Conservation (phyloP, 1,284 basidiomycete genomes). For the Neotropicomus parvogracilis region DNA sequence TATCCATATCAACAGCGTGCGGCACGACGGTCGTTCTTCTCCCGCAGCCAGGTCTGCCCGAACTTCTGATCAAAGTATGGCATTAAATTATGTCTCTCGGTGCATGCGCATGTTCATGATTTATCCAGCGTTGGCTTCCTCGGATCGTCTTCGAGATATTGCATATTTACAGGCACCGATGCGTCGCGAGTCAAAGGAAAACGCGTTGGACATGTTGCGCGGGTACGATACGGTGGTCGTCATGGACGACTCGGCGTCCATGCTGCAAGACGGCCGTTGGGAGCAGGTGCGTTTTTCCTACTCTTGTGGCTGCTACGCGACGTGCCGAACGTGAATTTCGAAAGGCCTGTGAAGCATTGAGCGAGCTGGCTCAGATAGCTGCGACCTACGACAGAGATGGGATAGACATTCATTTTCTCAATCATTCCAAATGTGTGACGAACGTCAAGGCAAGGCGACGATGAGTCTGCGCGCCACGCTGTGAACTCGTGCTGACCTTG, state of each 20-base stretch:
- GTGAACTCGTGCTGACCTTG: background rate
- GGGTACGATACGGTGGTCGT: constrained; percentile 52
- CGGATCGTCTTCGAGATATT: constrained; percentile 18
- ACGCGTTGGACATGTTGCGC: constrained; percentile 41
- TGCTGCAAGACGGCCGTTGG: constrained; percentile 45
- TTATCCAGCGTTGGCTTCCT: constrained; percentile 18
- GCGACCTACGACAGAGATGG: constrained; percentile 43
- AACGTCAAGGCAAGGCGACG: constrained; percentile 22
- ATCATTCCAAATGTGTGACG: constrained; percentile 20
- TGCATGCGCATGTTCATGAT: constrained; percentile 25
- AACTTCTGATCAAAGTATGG: constrained; percentile 19
- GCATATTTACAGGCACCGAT: constrained; percentile 28
- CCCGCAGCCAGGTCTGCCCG: constrained; percentile 8
- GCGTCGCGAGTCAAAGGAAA: constrained; percentile 33
- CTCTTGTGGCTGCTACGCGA: background rate
- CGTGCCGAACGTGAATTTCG: background rate
- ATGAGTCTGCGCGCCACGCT: background rate
- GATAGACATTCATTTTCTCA: constrained; percentile 49
- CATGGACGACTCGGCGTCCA: constrained; percentile 59
- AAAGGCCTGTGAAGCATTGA: constrained; percentile 35
- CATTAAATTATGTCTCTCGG: constrained; percentile 17
- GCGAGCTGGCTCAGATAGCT: constrained; percentile 39
- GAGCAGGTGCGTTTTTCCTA: constrained; percentile 44
- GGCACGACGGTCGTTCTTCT: constrained; percentile 1
- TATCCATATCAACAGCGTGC: constrained; percentile 5